phyloP scores from a whole-genome alignment of 257 asterid species.

The Solanum phureja region DNA sequence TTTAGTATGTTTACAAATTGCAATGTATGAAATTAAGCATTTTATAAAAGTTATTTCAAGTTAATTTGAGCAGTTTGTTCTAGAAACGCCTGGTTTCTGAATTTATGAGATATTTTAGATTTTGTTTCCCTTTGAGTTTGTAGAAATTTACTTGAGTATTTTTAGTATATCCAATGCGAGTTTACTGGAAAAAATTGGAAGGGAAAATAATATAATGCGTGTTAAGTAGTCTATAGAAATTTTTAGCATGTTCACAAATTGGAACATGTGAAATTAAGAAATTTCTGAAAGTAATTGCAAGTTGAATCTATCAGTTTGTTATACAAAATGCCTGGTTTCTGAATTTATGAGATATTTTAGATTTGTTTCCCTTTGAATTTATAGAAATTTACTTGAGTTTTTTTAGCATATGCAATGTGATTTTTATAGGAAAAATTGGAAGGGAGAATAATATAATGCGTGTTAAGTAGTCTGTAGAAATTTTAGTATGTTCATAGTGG shows the following conservation, averaged over 20 bases:
- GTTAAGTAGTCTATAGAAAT: neutral
- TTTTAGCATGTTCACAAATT: neutral
- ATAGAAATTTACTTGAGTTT: neutral
- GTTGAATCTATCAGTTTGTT: neutral
- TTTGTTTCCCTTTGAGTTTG: neutral
- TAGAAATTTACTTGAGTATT: neutral
- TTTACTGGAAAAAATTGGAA: neutral
- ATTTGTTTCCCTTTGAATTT: neutral
- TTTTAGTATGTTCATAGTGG: neutral
- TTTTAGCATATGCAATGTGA: neutral
- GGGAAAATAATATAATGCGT: neutral
- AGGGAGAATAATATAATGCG: neutral
- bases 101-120: neutral
- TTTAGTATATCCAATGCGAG: neutral
- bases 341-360: neutral
- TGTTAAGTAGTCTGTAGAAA: neutral
- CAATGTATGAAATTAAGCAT: neutral
- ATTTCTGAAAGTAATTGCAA: neutral
- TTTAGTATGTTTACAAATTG: neutral
- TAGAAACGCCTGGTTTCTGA: neutral
- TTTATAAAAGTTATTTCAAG: neutral
- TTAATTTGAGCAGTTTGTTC: neutral
- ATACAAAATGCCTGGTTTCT: neutral
- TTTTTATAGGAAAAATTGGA: neutral
- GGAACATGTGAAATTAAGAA: neutral